A percentile compares a stretch with the other conserved stretches of the same genome.
Conservation (phyloP, 208 protist species). For the Leishmania lainsoni region DNA sequence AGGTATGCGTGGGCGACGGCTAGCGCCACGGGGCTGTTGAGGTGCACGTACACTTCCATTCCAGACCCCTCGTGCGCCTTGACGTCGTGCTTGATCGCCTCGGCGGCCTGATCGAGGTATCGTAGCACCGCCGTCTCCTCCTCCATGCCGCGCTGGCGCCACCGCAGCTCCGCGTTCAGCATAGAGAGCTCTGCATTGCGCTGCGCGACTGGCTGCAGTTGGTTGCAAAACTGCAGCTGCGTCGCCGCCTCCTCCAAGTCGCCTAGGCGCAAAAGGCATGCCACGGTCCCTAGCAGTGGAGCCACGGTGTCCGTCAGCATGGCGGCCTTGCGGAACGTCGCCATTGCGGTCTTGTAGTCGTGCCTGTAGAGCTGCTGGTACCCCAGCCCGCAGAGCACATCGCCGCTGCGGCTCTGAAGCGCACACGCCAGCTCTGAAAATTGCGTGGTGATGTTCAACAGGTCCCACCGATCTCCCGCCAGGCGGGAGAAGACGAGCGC, state of each 20-base stretch:
- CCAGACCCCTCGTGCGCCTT: constrained; percentile 22
- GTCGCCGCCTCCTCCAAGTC: constrained; percentile 79
- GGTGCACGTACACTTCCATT: constrained; percentile 70
- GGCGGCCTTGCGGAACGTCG: constrained; percentile 76
- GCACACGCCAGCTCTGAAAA: constrained; percentile 70
- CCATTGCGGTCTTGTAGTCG: constrained; percentile 73
- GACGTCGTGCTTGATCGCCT: constrained; percentile 69
- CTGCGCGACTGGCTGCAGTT: constrained; percentile 80
- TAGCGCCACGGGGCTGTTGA: constrained; percentile 70
- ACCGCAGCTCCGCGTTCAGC: constrained; percentile 82
- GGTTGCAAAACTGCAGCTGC: constrained; percentile 88
- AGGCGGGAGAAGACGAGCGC: constrained; percentile 81
- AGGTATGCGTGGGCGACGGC: constrained; percentile 85
- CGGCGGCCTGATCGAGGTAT: constrained; percentile 80
- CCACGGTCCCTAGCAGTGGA: constrained; percentile 76
- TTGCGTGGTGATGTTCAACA: constrained; percentile 68
- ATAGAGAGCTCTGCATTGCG: constrained; percentile 79
- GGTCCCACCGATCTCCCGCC: constrained; percentile 30
- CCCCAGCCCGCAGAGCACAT: constrained; percentile 85
- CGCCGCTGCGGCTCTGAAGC: constrained; percentile 61
- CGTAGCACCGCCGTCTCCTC: constrained; percentile 64
- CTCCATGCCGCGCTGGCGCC: constrained; percentile 65
- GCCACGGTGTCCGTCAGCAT: constrained; percentile 74
- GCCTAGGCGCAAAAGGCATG: constrained; percentile 66
- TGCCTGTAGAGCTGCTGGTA: constrained; percentile 77